phyloP scores from a whole-genome alignment of 2,329 filamentous ascomycete species.

The Blumeria graminis region DNA sequence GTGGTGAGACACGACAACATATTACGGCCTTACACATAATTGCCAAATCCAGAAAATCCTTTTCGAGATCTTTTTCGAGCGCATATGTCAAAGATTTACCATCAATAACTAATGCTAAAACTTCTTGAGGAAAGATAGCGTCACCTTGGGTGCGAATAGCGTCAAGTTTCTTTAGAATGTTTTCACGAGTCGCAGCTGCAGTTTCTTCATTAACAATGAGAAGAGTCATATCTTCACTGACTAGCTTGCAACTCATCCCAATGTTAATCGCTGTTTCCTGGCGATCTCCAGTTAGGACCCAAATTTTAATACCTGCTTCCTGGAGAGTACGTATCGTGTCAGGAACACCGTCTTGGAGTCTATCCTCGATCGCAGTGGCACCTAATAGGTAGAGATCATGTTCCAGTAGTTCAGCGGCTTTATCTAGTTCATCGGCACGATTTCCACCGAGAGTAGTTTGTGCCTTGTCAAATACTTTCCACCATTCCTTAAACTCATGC shows the following conservation, averaged over 20 bases:
- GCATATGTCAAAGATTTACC: slow-evolving; percentile 88
- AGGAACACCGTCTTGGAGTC: slow-evolving; percentile 86
- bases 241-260: slow-evolving; percentile 96
- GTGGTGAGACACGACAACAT: slow-evolving; percentile 85
- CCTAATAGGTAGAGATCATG: slow-evolving; percentile 77
- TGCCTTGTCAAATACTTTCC: slow-evolving; percentile 63
- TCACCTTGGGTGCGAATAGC: slow-evolving; percentile 68
- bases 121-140: slow-evolving; percentile 55
- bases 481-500: slow-evolving; percentile 72
- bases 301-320: slow-evolving; percentile 92
- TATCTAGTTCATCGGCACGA: slow-evolving; percentile 84
- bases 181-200: slow-evolving; percentile 56
- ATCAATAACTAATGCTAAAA: slow-evolving; percentile 80
- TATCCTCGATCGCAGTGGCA: slow-evolving; percentile 92
- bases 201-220: slow-evolving; percentile 87
- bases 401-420: slow-evolving; percentile 88
- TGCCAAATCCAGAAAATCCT: slow-evolving; percentile 76
- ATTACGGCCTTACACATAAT: slow-evolving; percentile 97
- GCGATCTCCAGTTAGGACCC: slow-evolving; percentile 90
- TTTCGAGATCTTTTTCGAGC: slow-evolving; percentile 81
- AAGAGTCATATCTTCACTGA: slow-evolving; percentile 96
- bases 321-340: slow-evolving; percentile 96
- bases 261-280: slow-evolving; percentile 99
- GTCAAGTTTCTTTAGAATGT: slow-evolving; percentile 78
- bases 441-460: slow-evolving; percentile 79